These are phyloP conservation scores for Pecoramyces ruminantium DNA, from an alignment of 192 early-diverging fungal species.

Conservation along the genomic window DNA sequence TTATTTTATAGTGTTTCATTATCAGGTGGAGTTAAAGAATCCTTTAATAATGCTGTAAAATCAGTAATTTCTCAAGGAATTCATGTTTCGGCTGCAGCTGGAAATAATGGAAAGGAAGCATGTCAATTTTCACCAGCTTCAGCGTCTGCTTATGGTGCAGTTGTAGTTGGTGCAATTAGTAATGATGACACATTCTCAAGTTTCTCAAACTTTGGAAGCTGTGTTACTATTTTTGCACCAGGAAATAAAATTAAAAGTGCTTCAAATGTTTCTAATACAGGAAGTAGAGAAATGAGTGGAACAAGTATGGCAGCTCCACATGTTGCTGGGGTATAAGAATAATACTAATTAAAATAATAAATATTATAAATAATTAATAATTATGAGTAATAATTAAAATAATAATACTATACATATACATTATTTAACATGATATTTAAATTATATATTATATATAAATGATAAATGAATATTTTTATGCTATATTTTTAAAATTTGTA, in stretches of 20 bases:
- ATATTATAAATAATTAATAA: not conserved
- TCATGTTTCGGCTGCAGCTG: not conserved
- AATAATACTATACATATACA: no score
- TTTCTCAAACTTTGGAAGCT: conserved; percentile 29
- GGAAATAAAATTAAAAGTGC: conserved; percentile 22
- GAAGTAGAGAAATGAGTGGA: not conserved
- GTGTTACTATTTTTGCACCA: conserved; percentile 46
- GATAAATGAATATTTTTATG: no score
- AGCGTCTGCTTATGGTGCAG: not conserved
- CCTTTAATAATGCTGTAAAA: not conserved
- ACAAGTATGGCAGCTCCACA: not conserved
- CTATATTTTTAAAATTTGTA: no score
- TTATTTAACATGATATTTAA: no score
- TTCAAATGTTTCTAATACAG: not conserved
- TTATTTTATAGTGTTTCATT: conserved; percentile 6
- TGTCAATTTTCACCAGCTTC: conserved; percentile 27
- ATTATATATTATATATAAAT: no score
- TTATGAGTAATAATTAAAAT: no score
- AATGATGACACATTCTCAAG: not conserved
- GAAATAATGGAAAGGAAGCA: conserved; percentile 12
- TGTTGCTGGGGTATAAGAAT: not conserved
- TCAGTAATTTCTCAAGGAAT: not conserved
- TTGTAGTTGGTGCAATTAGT: not conserved
- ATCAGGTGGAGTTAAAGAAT: not conserved
- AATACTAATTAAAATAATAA: not conserved